Base-by-base conservation (phyloP, 1,139 yeast genomes). In the Ogataea hybrid region DNA sequence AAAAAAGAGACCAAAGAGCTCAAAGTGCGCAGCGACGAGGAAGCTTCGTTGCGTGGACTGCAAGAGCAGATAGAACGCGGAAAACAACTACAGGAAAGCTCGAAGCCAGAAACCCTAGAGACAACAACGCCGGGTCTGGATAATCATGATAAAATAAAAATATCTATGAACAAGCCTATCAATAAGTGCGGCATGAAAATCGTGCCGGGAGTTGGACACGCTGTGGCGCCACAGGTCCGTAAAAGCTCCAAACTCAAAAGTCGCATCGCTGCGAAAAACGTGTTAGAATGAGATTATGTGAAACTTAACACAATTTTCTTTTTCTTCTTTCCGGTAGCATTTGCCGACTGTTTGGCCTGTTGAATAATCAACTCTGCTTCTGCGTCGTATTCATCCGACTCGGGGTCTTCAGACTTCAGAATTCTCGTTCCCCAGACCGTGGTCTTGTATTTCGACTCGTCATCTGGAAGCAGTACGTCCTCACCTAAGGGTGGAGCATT, bases 361-460 rank as follows among this genome's bases (percentile, higher is more conserved):
- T 64, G 68, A 25, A 77, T 61, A 32, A 75, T 66, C 68, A 75
- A 65, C 50, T 77, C 82, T 38, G 71, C 73, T 2, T 68, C 74
- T 27, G 58, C 56, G 11, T 54, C 62, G 3, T 54, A 58, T 7
- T 54, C 57, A 1, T 42, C 43, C 4, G 55, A 58, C 6, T 44
- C 52, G 5, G 48, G 59, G 18, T 49, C 57, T 30, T 73, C 74
- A 1, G 68, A 55, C 44, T 69, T 71, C 7, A 74, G 75, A 7
- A 79, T 75, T 44, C 63, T 66, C 0, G 84, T 78, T 0, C 85
- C 85, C 85, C 85, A 80, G 2, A 79, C 73, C 1, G 84, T 73
- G 3, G 77, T 73, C 23, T 42, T 46, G 22, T 53, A 50, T 16
- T 48, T 36, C 20, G 42, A 23, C 27, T 46, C 44, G 15, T 41